Evolutionary conservation across 495 filamentous ascomycete genomes (phyloP).

Genomic region (Penicillium steckii): DNA sequence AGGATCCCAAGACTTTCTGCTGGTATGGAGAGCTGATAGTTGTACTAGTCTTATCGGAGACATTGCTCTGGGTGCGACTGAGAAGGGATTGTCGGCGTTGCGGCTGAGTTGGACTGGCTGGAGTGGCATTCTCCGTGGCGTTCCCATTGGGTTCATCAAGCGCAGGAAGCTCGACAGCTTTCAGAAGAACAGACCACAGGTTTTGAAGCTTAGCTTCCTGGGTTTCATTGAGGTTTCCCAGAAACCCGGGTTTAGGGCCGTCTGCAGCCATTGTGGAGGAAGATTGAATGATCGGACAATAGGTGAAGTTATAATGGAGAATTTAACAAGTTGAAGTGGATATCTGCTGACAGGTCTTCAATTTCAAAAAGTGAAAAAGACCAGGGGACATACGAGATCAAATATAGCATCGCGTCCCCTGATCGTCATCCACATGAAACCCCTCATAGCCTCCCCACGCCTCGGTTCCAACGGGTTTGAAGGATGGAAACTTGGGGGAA

Average conservation of each 20-base stretch:
- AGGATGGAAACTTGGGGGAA: not conserved
- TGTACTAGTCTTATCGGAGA: slow-evolving; percentile 20
- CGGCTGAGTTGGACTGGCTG: slow-evolving; percentile 14
- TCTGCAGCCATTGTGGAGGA: slow-evolving; percentile 19
- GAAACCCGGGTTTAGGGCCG: slow-evolving; percentile 60
- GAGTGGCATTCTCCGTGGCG: slow-evolving; percentile 6
- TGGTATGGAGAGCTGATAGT: slow-evolving; percentile 15
- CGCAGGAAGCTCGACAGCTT: slow-evolving; percentile 59
- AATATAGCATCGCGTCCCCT: slow-evolving; percentile 1
- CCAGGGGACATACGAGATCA: not conserved
- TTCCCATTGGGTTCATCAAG: slow-evolving; percentile 10
- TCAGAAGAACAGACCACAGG: slow-evolving; percentile 74
- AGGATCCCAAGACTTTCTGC: slow-evolving; percentile 21
- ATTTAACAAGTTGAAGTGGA: not conserved
- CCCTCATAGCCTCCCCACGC: slow-evolving; percentile 18
- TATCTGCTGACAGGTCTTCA: too few relatives aligned
- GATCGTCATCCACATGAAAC: slow-evolving; percentile 30
- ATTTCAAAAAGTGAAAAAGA: too few relatives aligned
- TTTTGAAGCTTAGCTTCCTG: slow-evolving; percentile 81
- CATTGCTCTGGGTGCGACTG: slow-evolving; percentile 25
- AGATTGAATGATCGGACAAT: not conserved
- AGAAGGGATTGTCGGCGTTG: slow-evolving; percentile 26
- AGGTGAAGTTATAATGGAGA: not conserved
- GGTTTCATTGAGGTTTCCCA: slow-evolving; percentile 78
- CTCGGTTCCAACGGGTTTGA: slow-evolving; percentile 18